Percentiles rank a stretch among this genome's conserved stretches.
phyloP scores from a whole-genome alignment of 2,329 filamentous ascomycete genomes.

The Teratosphaeria zuluensis region DNA sequence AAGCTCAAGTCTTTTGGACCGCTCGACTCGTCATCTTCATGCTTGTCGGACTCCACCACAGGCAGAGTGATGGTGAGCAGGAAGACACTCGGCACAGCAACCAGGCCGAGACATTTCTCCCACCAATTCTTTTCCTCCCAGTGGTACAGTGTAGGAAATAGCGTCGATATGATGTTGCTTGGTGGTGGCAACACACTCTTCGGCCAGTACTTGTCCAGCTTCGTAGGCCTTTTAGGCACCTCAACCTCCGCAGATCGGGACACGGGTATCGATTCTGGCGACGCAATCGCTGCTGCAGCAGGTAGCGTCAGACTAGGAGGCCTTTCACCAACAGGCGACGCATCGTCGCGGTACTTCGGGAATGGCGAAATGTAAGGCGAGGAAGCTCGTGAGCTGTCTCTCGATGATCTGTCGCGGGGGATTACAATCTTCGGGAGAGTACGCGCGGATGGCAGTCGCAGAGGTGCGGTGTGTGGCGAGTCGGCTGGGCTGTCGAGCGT shows the following conservation, averaged over 20 bases:
- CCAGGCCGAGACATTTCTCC: constrained; percentile 70
- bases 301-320: constrained; percentile 50
- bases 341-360: constrained; percentile 53
- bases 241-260: constrained; percentile 17
- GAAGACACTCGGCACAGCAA: constrained; percentile 85
- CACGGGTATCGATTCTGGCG: constrained; percentile 36
- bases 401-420: constrained; percentile 21
- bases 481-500: constrained; percentile 4
- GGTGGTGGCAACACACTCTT: constrained; percentile 64
- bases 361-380: constrained; percentile 51
- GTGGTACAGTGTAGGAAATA: constrained; percentile 78
- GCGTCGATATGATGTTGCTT: constrained; percentile 56
- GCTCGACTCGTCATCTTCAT: constrained; percentile 27
- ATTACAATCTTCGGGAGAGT: constrained; percentile 33
- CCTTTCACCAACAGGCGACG: constrained; percentile 35
- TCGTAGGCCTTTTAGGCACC: constrained; percentile 11
- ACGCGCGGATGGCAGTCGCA: constrained; percentile 20
- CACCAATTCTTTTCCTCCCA: constrained; percentile 78
- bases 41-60: constrained; percentile 64
- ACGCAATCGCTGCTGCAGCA: constrained; percentile 37
- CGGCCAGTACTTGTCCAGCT: constrained; percentile 65
- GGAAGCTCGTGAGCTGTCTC: constrained; percentile 26
- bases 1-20: constrained; percentile 4
- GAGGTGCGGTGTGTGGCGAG: constrained; percentile 8
- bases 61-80: constrained; percentile 82